Conservation (phyloP, 1,139 yeast species). For the Blastobotrys apis region DNA sequence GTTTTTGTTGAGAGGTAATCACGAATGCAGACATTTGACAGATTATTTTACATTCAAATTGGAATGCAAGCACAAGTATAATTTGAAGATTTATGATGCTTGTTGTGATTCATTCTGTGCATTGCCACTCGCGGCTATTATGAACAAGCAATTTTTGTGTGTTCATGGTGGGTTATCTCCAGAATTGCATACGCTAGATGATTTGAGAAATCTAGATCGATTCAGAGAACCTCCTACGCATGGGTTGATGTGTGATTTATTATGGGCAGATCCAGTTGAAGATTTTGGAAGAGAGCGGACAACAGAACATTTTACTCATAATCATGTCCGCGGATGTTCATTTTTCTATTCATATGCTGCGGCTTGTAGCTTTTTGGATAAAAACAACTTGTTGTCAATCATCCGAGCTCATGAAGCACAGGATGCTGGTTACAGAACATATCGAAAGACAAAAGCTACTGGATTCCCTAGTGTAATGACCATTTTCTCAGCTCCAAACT, state of each 20-base stretch:
- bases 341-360: conserved; percentile 86
- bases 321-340: conserved; percentile 88
- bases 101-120: conserved; percentile 80
- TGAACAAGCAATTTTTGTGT: conserved; percentile 93
- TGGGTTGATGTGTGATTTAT: conserved; percentile 90
- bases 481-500: conserved; percentile 94
- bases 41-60: conserved; percentile 89
- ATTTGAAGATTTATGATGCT: conserved; percentile 61
- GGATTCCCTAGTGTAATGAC: conserved; percentile 94
- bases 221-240: conserved; percentile 92
- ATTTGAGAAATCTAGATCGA: conserved; percentile 65
- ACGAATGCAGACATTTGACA: conserved; percentile 91
- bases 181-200: conserved; percentile 66
- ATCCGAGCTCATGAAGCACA: conserved; percentile 98
- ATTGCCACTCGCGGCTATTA: conserved; percentile 86
- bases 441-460: conserved; percentile 75
- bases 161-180: conserved; percentile 98
- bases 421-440: conserved; percentile 95
- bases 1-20: conserved; percentile 89
- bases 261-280: conserved; percentile 96
- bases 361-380: conserved; percentile 71
- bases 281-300: conserved; percentile 72
- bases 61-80: conserved; percentile 87
- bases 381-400: conserved; percentile 73
- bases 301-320: conserved; percentile 56